Evolutionary conservation across 345 rosid species (phyloP).

Genomic region (Gossypium rotundifolium): DNA sequence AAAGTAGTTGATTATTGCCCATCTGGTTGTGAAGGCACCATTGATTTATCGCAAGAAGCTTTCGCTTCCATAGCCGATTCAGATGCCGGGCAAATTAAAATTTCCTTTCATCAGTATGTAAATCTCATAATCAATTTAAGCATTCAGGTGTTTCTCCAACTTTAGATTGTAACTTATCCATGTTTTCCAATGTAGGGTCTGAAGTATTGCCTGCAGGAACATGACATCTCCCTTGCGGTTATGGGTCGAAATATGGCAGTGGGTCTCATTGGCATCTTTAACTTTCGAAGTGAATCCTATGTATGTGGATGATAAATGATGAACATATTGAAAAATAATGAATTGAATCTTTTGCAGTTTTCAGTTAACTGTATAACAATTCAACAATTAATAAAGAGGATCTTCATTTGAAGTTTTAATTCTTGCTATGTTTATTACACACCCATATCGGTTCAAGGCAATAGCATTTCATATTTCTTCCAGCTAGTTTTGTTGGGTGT

Average conservation of each 20-base stretch:
- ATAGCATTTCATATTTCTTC: too few relatives aligned
- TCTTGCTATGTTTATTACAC: too few relatives aligned
- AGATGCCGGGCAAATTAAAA: conserved; percentile 12
- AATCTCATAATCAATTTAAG: not conserved
- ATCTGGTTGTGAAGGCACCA: conserved; percentile 15
- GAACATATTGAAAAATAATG: not conserved
- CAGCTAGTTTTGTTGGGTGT: too few relatives aligned
- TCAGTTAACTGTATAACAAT: not conserved
- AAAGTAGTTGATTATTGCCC: conserved; percentile 20
- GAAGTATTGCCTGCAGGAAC: not conserved
- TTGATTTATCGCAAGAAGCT: conserved; percentile 23
- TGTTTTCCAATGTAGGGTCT: not conserved
- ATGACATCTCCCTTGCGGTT: not conserved
- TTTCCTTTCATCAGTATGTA: conserved; percentile 8
- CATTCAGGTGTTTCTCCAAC: not conserved
- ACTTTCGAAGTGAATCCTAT: not conserved
- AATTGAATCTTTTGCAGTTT: not conserved
- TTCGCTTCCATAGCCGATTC: conserved; percentile 12
- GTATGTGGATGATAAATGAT: not conserved
- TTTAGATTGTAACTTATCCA: not conserved
- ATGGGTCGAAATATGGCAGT: not conserved
- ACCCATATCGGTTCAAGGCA: too few relatives aligned
- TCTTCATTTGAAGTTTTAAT: not conserved
- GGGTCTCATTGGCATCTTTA: not conserved
- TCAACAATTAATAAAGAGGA: not conserved